Conservation (phyloP, 331 rosid genomes). For the Spiraea crenata region DNA sequence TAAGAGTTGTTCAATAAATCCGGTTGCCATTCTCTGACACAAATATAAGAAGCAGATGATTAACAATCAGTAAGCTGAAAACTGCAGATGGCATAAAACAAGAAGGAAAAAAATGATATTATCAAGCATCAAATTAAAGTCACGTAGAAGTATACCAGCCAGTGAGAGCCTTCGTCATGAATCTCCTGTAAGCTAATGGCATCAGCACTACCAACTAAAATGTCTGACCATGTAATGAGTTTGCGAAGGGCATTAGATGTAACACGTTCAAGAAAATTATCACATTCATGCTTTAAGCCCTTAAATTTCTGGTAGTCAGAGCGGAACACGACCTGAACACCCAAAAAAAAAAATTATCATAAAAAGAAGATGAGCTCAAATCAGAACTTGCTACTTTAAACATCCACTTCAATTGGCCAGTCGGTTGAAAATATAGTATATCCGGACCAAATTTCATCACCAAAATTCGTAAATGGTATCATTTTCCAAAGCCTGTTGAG, state of each 20-base stretch:
- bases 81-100: neutral
- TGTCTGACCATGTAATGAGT: constrained; percentile 34
- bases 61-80: neutral
- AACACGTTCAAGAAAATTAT: constrained; percentile 53
- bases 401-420: neutral
- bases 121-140: constrained; percentile 2
- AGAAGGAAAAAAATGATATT: neutral
- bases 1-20: constrained; percentile 65
- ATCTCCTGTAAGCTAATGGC: constrained; percentile 44
- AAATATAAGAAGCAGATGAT: neutral
- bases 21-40: constrained; percentile 59
- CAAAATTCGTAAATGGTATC: too few relatives aligned
- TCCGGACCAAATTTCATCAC: too few relatives aligned
- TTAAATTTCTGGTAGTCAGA: constrained; percentile 63
- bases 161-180: constrained; percentile 45
- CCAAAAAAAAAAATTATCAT: constrained; percentile 19
- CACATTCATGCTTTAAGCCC: constrained; percentile 62
- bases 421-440: neutral
- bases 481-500: too few relatives aligned
- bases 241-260: constrained; percentile 48
- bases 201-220: constrained; percentile 35
- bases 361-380: neutral
- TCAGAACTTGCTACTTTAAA: neutral
- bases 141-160: constrained; percentile 58
- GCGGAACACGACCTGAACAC: constrained; percentile 68